These are phyloP conservation scores for Rhodosporidiobolus odoratus DNA, from an alignment of 768 basidiomycete species.

Conservation along the genomic window DNA sequence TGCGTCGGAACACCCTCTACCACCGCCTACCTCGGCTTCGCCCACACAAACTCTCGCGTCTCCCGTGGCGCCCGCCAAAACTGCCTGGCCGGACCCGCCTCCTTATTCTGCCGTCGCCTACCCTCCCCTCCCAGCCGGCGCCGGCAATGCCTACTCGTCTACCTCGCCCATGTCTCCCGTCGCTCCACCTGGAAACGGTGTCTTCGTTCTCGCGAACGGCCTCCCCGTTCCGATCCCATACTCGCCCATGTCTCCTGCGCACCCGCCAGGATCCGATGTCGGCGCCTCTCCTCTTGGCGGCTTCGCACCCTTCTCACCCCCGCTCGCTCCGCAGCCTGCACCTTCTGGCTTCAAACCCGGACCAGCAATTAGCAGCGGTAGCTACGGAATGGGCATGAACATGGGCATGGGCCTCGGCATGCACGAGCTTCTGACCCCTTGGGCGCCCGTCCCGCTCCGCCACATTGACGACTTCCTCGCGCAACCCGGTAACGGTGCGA, in stretches of 20 bases:
- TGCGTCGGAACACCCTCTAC: constrained; percentile 2
- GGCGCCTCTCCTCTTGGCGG: background rate
- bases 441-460: constrained; percentile 16
- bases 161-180: no score
- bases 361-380: background rate
- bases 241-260: no score
- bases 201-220: background rate
- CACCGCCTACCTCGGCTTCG: background rate
- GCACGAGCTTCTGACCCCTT: background rate
- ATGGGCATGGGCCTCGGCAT: background rate
- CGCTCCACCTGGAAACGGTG: no score
- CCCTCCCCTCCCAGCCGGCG: background rate
- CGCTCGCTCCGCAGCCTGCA: no score
- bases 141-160: no score
- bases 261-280: background rate
- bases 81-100: background rate
- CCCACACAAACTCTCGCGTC: background rate
- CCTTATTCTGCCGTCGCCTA: background rate
- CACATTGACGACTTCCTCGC: constrained; percentile 6
- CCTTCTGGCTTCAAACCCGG: no score
- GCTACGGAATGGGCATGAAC: background rate
- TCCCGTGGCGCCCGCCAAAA: no score
- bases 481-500: background rate
- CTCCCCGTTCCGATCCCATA: background rate
- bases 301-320: no score